Evolutionary conservation across 352 stramenopile species (phyloP), one percentile per base, ranked within the genome.

Genomic region (Pythium volutum): DNA sequence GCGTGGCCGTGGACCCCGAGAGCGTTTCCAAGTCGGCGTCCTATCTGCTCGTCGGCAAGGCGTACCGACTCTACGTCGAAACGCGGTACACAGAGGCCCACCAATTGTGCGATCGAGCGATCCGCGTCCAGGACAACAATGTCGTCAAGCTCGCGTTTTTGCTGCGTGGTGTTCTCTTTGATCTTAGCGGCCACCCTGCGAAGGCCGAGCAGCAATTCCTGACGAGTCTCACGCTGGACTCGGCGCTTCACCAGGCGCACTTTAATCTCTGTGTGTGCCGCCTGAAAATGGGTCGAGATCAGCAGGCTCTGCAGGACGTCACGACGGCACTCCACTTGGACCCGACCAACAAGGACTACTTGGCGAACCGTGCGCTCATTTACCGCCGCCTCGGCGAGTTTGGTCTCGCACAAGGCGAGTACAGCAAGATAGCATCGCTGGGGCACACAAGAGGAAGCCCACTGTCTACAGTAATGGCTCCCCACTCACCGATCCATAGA

Each of bases 61-160:
- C 76, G 4, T 87, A 78, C 42, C 64, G 76, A 33, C 38, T 89
- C 29, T 91, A 77, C 59, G 62, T 74, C 27, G 79, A 91, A 52
- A 62, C 80, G 55, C 72, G 79, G 5, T 75, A 81, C 22, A 75
- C 87, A 50, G 78, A 88, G 52, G 74, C 82, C 3, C 54, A 87
- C 33, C 31, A 74, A 20, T 71, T 87, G 16, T 86, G 75, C 41
- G 71, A 85, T n/a, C 71, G 78, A 14, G 76, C 78, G 8, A 66
- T 88, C 31, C 67, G 73, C 4, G 73, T 74, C 6, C 70, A 84
- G 26, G 55, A 75, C 46, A 78, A 80, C 51, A 89, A 87, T 42
- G 59, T 89, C 36, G 73, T 86, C 59, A 87, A 89, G 61, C 55
- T 88, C 31, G 77, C 77, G 59, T 73, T 78, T 22, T 48, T 91